Evolutionary conservation across 805 yeast genomes (phyloP).

Genomic region (Suhomyces vadensis): DNA sequence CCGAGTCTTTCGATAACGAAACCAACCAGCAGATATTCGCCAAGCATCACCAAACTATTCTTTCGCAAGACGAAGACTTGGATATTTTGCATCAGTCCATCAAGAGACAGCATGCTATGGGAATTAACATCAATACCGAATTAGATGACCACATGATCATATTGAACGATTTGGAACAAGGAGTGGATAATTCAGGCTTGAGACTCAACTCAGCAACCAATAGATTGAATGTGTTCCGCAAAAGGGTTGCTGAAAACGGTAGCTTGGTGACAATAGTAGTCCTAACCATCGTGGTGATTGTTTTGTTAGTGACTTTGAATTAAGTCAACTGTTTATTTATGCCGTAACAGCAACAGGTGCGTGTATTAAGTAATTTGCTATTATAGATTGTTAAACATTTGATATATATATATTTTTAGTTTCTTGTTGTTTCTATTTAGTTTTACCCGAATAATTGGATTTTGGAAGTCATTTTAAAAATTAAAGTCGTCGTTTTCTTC

Average conservation of each 20-base stretch:
- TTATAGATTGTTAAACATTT: not conserved
- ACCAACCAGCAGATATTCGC: slow-evolving; percentile 44
- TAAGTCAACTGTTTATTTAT: slow-evolving; percentile 10
- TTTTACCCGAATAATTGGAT: not conserved
- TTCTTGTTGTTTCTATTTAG: not conserved
- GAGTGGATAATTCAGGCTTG: slow-evolving; percentile 36
- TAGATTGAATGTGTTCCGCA: slow-evolving; percentile 32
- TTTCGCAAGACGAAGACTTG: slow-evolving; percentile 40
- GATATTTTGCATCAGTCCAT: slow-evolving; percentile 36
- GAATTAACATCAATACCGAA: slow-evolving; percentile 38
- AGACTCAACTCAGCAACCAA: slow-evolving; percentile 34
- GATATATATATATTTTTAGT: too few relatives aligned
- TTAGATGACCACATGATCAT: slow-evolving; percentile 43
- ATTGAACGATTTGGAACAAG: slow-evolving; percentile 42
- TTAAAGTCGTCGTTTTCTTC: slow-evolving; percentile 48
- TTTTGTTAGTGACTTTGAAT: slow-evolving; percentile 43
- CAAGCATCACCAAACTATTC: slow-evolving; percentile 41
- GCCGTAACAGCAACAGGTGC: not conserved
- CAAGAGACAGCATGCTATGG: slow-evolving; percentile 41
- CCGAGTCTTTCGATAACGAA: slow-evolving; percentile 26
- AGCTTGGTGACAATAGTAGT: slow-evolving; percentile 43
- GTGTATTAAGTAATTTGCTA: not conserved
- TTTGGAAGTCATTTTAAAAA: slow-evolving; percentile 22
- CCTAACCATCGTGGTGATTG: slow-evolving; percentile 41
- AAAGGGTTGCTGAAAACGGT: slow-evolving; percentile 42